Conservation (phyloP, 2,329 filamentous ascomycete species). For the Pseudohalonectria lignicola region DNA sequence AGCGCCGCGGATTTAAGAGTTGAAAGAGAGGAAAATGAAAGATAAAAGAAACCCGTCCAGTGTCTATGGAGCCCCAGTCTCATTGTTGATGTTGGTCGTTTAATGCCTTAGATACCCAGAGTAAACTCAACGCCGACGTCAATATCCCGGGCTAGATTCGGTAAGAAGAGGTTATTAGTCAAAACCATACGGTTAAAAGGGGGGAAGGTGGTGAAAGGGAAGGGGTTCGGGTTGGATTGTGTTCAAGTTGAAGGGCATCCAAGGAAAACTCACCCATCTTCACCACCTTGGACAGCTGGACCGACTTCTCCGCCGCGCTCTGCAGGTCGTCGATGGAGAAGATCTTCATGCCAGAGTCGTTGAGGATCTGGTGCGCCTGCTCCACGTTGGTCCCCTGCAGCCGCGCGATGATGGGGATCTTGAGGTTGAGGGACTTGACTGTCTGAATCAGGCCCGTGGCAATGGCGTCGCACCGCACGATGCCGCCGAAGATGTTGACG, state of each 20-base stretch:
- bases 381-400: conserved; percentile 99
- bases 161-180: too few species aligned
- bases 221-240: too few species aligned
- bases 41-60: conserved; percentile 6
- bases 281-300: conserved; percentile 98
- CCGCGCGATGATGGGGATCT: conserved; percentile 92
- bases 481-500: conserved; percentile 99
- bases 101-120: conserved; percentile 90
- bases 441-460: conserved; percentile 93
- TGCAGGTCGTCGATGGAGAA: conserved; percentile 99
- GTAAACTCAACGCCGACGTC: conserved; percentile 95
- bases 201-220: neutral
- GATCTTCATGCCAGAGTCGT: conserved; percentile 97
- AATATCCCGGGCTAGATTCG: conserved; percentile 67
- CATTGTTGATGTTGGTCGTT: too few species aligned
- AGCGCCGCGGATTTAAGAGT: too few species aligned
- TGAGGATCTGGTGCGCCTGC: conserved; percentile 82
- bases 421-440: conserved; percentile 86
- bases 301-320: conserved; percentile 92
- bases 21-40: neutral
- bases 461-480: conserved; percentile 95
- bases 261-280: conserved; percentile 68
- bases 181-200: too few species aligned
- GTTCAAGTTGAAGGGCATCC: too few species aligned
- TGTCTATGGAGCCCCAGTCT: neutral